Evolutionary conservation across 2,329 filamentous ascomycete genomes (phyloP).

Genomic region (Ascochyta pisi): DNA sequence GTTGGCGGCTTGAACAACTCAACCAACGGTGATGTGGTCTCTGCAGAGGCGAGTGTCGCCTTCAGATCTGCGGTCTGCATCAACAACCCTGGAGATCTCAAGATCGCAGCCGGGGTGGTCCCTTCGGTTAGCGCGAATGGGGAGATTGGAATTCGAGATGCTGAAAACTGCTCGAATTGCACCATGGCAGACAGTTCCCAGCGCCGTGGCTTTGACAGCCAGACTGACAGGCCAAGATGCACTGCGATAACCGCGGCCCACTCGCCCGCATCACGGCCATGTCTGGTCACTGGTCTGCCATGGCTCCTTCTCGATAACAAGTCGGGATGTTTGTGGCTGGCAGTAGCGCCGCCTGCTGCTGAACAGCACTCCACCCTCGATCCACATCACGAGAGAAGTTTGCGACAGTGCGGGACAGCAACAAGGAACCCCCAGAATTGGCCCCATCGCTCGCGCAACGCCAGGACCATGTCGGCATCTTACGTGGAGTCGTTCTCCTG

Average conservation of each 20-base stretch:
- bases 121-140: constrained; percentile 6
- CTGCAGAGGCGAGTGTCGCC: background rate
- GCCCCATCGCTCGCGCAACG: constrained; percentile 11
- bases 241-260: background rate
- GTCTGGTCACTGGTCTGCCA: background rate
- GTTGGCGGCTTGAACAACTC: background rate
- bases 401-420: constrained; percentile 10
- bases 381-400: constrained; percentile 19
- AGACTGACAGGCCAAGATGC: background rate
- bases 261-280: background rate
- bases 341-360: constrained; percentile 9
- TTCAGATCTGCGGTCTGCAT: constrained; percentile 1
- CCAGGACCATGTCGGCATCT: constrained; percentile 11
- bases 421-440: constrained; percentile 17
- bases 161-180: background rate
- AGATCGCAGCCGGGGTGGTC: constrained; percentile 9
- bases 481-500: constrained; percentile 16
- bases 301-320: constrained; percentile 10
- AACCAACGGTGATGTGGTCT: background rate
- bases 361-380: constrained; percentile 17
- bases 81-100: constrained; percentile 2
- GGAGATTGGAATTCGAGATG: background rate
- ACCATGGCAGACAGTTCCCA: background rate
- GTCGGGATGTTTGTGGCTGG: constrained; percentile 12
- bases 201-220: background rate